Evolutionary conservation across 2,329 filamentous ascomycete species (phyloP).

Genomic region (Paraphaeosphaeria minitans): DNA sequence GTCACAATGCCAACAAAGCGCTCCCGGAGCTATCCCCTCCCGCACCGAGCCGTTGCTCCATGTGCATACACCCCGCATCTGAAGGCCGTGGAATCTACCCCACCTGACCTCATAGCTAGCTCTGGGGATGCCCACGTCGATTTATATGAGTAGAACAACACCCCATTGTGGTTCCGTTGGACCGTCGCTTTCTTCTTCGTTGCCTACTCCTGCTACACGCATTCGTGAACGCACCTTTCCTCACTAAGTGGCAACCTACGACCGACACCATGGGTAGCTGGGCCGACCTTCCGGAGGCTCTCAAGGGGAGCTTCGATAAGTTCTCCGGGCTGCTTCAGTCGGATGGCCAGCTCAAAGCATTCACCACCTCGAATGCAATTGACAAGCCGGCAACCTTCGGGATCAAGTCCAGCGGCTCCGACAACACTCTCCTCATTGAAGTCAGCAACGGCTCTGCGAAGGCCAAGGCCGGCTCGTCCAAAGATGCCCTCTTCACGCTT

Average conservation of each 20-base stretch:
- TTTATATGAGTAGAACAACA: conserved; percentile 13
- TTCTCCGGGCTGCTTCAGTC: conserved; percentile 39
- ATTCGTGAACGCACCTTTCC: not conserved
- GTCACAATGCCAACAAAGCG: conserved; percentile 13
- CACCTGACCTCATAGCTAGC: conserved; percentile 34
- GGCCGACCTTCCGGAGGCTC: conserved; percentile 40
- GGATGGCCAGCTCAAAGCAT: conserved; percentile 43
- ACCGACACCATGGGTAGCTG: conserved; percentile 34
- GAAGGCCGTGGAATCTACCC: conserved; percentile 23
- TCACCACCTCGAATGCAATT: conserved; percentile 43
- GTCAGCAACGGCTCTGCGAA: conserved; percentile 39
- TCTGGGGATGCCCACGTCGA: conserved; percentile 16
- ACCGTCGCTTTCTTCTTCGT: not conserved
- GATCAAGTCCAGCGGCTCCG: conserved; percentile 42
- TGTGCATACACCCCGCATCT: conserved; percentile 36
- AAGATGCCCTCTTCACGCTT: conserved; percentile 47
- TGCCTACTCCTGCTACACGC: not conserved
- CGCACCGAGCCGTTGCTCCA: conserved; percentile 24
- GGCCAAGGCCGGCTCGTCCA: conserved; percentile 32
- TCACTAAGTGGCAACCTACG: not conserved
- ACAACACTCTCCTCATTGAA: conserved; percentile 41
- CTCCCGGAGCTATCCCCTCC: conserved; percentile 11
- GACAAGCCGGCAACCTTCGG: conserved; percentile 40
- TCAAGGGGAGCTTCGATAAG: conserved; percentile 39
- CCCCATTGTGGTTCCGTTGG: no score